Evolutionary conservation across 2,329 filamentous ascomycete species (phyloP).

Genomic region (Beauveria rudraprayagi): DNA sequence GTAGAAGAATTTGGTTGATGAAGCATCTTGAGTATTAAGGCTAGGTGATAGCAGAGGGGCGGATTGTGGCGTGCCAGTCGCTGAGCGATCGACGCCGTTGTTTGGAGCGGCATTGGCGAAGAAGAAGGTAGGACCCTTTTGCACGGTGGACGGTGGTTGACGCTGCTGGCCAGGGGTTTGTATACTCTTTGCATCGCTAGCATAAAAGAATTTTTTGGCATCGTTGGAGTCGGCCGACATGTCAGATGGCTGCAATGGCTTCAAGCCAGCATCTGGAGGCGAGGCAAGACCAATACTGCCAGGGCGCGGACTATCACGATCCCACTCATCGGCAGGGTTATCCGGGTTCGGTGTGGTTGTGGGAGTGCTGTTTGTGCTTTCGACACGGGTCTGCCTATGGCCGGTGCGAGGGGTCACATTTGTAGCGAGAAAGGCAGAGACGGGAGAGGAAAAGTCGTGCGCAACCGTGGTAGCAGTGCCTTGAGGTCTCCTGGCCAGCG

Average conservation of each 20-base stretch:
- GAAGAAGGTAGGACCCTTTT: conserved; percentile 46
- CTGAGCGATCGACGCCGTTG: conserved; percentile 24
- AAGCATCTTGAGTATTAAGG: conserved; percentile 28
- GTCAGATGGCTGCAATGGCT: conserved; percentile 21
- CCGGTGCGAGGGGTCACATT: conserved; percentile 77
- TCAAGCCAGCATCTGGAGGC: conserved; percentile 20
- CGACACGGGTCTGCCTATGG: conserved; percentile 60
- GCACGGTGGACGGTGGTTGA: conserved; percentile 30
- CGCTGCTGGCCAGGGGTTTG: conserved; percentile 28
- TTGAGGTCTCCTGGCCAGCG: conserved; percentile 30
- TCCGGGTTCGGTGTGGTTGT: conserved; percentile 48
- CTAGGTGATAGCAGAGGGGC: conserved; percentile 24
- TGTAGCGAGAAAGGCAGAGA: conserved; percentile 48
- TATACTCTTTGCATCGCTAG: conserved; percentile 60
- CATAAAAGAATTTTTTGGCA: conserved; percentile 79
- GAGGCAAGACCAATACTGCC: conserved; percentile 24
- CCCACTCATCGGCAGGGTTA: conserved; percentile 34
- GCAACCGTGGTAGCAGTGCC: conserved; percentile 14
- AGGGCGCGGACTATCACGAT: conserved; percentile 21
- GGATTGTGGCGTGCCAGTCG: conserved; percentile 19
- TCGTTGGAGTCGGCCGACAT: conserved; percentile 29
- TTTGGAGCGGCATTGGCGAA: conserved; percentile 42
- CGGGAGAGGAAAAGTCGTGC: conserved; percentile 41
- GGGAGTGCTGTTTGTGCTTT: conserved; percentile 61
- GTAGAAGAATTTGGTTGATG: conserved; percentile 64